A percentile compares a stretch with the other conserved stretches of the same genome.
Evolutionary conservation across 768 basidiomycete species (phyloP).

Genomic region (Mycena haematopus): DNA sequence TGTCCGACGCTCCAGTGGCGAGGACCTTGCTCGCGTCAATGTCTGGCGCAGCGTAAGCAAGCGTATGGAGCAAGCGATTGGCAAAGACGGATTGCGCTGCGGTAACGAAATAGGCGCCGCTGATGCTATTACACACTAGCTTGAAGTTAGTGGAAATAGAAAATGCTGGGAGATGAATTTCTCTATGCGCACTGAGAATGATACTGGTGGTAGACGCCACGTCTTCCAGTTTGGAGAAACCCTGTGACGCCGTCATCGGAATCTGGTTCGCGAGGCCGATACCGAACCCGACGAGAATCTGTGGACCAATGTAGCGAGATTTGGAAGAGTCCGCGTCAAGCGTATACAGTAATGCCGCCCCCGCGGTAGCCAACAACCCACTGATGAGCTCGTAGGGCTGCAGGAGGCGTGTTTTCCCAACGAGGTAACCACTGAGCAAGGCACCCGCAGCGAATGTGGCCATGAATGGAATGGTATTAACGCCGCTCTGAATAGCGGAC

Average conservation of each 20-base stretch:
- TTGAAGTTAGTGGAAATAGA: neutral
- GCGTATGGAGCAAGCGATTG: slow-evolving; percentile 1
- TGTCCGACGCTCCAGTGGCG: slow-evolving; percentile 4
- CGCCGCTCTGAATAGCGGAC: slow-evolving; percentile 7
- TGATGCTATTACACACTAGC: neutral
- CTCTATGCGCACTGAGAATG: slow-evolving; percentile 4
- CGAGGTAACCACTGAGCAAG: slow-evolving; percentile 1
- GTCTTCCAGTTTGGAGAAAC: slow-evolving; percentile 5
- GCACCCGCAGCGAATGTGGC: neutral
- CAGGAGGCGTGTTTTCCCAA: slow-evolving; percentile 4
- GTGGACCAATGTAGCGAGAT: slow-evolving; percentile 3
- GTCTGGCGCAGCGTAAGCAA: neutral
- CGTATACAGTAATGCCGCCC: neutral
- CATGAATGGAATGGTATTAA: slow-evolving; percentile 1
- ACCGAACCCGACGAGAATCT: neutral
- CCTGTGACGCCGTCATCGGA: slow-evolving; percentile 9
- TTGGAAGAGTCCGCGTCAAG: neutral
- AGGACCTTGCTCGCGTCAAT: slow-evolving; percentile 4
- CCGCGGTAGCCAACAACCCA: neutral
- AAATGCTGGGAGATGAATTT: neutral
- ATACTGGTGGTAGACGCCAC: neutral
- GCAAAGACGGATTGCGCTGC: slow-evolving; percentile 9
- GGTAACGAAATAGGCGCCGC: slow-evolving; percentile 6
- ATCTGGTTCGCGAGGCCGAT: slow-evolving; percentile 5
- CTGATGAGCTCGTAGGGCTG: slow-evolving; percentile 11